A percentile compares a stretch with the other conserved stretches of the same genome.
Evolutionary conservation across 176 grass and related monocot species (phyloP).

Genomic region (Pontederia crassipes): DNA sequence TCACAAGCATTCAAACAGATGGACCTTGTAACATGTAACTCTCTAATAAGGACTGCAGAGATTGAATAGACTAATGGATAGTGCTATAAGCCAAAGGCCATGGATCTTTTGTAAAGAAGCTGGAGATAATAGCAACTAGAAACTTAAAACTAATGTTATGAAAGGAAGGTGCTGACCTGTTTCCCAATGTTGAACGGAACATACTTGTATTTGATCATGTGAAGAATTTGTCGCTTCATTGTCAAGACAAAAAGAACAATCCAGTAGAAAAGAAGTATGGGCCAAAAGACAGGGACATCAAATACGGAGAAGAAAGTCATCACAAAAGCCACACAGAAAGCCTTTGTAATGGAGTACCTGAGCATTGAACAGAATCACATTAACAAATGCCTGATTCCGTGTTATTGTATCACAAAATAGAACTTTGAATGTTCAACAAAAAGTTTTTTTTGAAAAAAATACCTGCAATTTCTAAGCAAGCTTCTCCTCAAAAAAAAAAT

Average conservation of each 20-base stretch:
- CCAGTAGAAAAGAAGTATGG: slow-evolving; percentile 11
- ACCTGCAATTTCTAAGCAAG: no score
- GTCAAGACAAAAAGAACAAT: slow-evolving; percentile 14
- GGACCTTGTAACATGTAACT: no score
- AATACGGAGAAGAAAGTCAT: slow-evolving; percentile 19
- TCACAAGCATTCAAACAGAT: no score
- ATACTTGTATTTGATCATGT: slow-evolving; percentile 15
- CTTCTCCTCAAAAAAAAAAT: no score
- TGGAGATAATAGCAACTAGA: background rate
- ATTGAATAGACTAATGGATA: no score
- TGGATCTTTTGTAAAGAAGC: background rate
- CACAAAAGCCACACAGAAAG: slow-evolving; percentile 10
- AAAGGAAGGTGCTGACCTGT: background rate
- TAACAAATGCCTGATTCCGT: background rate
- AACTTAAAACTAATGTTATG: background rate
- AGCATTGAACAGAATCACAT: background rate
- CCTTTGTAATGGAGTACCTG: slow-evolving; percentile 17
- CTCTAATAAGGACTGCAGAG: no score
- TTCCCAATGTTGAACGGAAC: slow-evolving; percentile 13
- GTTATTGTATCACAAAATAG: no score
- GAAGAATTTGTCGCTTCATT: slow-evolving; percentile 12
- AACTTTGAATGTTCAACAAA: no score
- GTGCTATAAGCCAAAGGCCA: no score
- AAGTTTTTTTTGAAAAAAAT: no score
- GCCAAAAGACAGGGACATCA: slow-evolving; percentile 18